phyloP scores from a whole-genome alignment of 176 grass and related monocot species.

The Musa acuminata region DNA sequence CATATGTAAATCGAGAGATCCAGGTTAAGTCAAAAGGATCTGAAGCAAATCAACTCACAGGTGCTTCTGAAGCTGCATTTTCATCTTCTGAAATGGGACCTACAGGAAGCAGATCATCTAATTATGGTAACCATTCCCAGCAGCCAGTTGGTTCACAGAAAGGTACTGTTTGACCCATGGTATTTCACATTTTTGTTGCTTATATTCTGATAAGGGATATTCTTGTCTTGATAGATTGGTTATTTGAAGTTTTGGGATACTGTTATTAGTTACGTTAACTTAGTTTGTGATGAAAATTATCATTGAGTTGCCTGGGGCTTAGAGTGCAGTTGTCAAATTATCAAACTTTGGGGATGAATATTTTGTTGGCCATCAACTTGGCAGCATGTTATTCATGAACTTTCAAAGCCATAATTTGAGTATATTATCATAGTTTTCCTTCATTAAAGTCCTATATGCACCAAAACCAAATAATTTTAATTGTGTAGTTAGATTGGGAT shows the following conservation, averaged over 20 bases:
- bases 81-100: slow-evolving; percentile 25
- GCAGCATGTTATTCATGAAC: too few relatives aligned
- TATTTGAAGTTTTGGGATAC: not conserved
- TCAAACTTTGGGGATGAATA: too few relatives aligned
- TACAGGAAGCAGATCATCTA: slow-evolving; percentile 24
- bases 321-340: too few relatives aligned
- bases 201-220: not conserved
- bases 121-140: slow-evolving; percentile 39
- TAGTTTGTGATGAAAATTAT: too few relatives aligned
- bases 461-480: too few relatives aligned
- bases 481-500: too few relatives aligned
- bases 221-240: not conserved
- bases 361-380: too few relatives aligned
- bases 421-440: too few relatives aligned
- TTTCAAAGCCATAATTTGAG: too few relatives aligned
- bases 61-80: slow-evolving; percentile 25
- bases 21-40: not conserved
- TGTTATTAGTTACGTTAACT: too few relatives aligned
- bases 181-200: not conserved
- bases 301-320: too few relatives aligned
- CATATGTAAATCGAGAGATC: not conserved
- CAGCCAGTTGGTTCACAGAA: slow-evolving; percentile 34
- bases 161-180: slow-evolving; percentile 32
- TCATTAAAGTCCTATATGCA: too few relatives aligned
- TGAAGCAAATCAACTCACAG: slow-evolving; percentile 20